These are phyloP conservation scores for Marvania coccoides DNA, from an alignment of 139 green algal genomes.

Conservation along the genomic window DNA sequence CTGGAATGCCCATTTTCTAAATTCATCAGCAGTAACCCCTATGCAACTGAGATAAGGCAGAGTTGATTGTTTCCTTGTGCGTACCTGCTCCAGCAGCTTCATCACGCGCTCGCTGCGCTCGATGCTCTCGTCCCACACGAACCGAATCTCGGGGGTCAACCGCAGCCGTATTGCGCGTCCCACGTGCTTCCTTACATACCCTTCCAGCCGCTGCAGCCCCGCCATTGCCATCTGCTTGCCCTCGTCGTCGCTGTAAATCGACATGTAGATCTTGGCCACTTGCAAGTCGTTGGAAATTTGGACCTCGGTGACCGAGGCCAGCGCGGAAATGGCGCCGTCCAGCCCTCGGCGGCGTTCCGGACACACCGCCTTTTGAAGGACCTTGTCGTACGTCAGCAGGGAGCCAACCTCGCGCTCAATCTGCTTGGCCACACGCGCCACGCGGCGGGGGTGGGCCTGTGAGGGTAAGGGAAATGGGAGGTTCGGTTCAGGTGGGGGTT, in stretches of 20 bases:
- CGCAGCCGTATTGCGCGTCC: constrained; percentile 55
- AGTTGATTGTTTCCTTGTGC: background rate
- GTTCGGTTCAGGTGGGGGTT: background rate
- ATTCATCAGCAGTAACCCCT: too few species aligned
- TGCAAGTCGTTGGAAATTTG: constrained; percentile 81
- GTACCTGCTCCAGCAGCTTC: constrained; percentile 23
- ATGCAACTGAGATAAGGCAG: background rate
- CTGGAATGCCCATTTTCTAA: background rate
- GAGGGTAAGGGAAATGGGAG: background rate
- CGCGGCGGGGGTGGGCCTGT: constrained; percentile 68
- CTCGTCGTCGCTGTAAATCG: constrained; percentile 49
- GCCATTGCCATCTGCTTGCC: constrained; percentile 64
- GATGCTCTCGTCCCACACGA: constrained; percentile 77
- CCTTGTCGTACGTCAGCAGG: constrained; percentile 51
- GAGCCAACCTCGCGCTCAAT: constrained; percentile 81
- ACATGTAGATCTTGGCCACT: constrained; percentile 73
- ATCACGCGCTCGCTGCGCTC: constrained; percentile 56
- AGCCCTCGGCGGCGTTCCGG: constrained; percentile 60
- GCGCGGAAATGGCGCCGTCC: constrained; percentile 54
- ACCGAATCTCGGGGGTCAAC: constrained; percentile 80
- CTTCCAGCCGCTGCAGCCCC: constrained; percentile 60
- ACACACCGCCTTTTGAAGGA: constrained; percentile 64
- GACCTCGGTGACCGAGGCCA: constrained; percentile 79
- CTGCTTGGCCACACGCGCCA: constrained; percentile 77
- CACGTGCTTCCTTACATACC: constrained; percentile 77